These are phyloP conservation scores for Boletus sp. DNA, from an alignment of 768 basidiomycete species.

Conservation along the genomic window DNA sequence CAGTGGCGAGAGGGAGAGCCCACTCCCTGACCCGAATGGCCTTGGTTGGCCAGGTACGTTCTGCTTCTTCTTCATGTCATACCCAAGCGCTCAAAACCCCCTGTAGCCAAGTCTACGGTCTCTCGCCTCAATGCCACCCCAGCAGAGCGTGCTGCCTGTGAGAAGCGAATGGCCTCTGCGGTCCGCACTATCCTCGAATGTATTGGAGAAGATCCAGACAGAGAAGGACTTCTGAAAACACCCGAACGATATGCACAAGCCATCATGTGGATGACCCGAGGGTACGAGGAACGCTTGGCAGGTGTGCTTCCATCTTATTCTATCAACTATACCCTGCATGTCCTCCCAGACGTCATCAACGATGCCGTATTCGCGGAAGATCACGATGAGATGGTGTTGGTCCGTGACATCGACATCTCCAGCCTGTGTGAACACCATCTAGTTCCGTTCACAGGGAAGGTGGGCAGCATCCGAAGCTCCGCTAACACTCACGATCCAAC, in stretches of 20 bases:
- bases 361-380: conserved; percentile 98
- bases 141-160: conserved; percentile 66
- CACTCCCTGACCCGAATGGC: conserved; percentile 60
- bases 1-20: conserved; percentile 27
- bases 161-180: conserved; percentile 76
- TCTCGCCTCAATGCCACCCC: conserved; percentile 79
- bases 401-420: conserved; percentile 95
- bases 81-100: conserved; percentile 13
- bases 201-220: conserved; percentile 96
- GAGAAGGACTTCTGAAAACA: conserved; percentile 89
- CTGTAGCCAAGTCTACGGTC: conserved; percentile 83
- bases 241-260: conserved; percentile 97
- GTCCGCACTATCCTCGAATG: conserved; percentile 93
- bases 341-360: conserved; percentile 85
- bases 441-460: conserved; percentile 97
- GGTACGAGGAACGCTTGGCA: conserved; percentile 93
- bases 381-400: conserved; percentile 99
- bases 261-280: conserved; percentile 98
- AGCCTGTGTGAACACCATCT: conserved; percentile 98
- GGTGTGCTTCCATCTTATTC: conserved; percentile 45
- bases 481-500: conserved; percentile 18
- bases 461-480: conserved; percentile 37
- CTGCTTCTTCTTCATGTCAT: conserved; percentile 3
- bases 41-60: conserved; percentile 88
- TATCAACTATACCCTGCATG: conserved; percentile 11